These are phyloP conservation scores for Grigorovia yakushimaensis DNA, from an alignment of 805 yeast genomes.

Conservation along the genomic window DNA sequence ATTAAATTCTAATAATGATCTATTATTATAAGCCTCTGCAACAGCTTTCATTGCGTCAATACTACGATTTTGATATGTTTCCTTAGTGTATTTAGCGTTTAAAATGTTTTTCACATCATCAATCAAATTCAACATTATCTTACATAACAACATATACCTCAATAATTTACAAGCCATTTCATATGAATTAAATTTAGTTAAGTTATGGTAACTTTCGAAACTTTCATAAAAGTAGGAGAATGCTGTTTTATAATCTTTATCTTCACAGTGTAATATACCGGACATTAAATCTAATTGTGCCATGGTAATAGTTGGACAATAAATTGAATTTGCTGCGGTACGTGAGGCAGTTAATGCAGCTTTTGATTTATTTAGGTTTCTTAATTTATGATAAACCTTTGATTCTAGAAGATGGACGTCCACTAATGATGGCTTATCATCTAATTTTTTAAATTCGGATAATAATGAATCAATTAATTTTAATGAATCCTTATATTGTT, in stretches of 20 bases:
- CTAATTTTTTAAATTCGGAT: constrained; percentile 82
- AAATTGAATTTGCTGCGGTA: constrained; percentile 94
- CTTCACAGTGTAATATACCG: constrained; percentile 93
- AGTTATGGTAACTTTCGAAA: constrained; percentile 72
- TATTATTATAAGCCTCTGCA: constrained; percentile 78
- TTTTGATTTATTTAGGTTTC: constrained; percentile 83
- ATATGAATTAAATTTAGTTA: constrained; percentile 39
- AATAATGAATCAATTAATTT: constrained; percentile 61
- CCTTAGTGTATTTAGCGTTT: constrained; percentile 60
- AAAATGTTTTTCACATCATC: constrained; percentile 79
- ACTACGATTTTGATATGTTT: constrained; percentile 64
- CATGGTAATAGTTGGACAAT: constrained; percentile 86
- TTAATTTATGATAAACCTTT: constrained; percentile 79
- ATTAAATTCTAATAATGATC: constrained; percentile 88
- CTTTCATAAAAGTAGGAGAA: constrained; percentile 92
- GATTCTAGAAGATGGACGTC: constrained; percentile 92
- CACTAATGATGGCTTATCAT: constrained; percentile 89
- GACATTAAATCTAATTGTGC: constrained; percentile 93
- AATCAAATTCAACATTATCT: constrained; percentile 81
- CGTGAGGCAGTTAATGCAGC: constrained; percentile 92
- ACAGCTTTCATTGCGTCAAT: constrained; percentile 95
- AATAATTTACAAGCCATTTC: constrained; percentile 66
- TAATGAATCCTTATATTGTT: constrained; percentile 58
- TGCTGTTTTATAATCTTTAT: constrained; percentile 92
- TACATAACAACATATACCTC: constrained; percentile 86